phyloP scores from a whole-genome alignment of 768 basidiomycete species.

The Terana coerulea region DNA sequence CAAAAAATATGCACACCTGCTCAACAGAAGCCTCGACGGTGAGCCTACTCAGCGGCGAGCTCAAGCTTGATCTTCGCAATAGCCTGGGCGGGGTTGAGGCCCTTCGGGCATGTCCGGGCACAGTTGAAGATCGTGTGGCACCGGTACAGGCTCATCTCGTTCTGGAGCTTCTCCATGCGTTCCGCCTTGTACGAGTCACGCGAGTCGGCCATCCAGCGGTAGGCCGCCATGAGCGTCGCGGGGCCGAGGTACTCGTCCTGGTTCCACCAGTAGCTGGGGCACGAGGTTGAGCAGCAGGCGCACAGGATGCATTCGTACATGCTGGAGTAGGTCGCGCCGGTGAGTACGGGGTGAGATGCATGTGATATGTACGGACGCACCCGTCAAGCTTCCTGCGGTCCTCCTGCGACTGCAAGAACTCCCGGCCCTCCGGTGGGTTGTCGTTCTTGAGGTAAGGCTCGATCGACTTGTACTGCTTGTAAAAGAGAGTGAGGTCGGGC shows the following conservation, averaged over 20 bases:
- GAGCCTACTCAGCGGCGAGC: conserved; percentile 68
- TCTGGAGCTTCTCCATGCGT: conserved; percentile 90
- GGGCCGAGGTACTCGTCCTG: conserved; percentile 98
- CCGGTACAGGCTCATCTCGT: conserved; percentile 93
- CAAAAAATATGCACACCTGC: background rate
- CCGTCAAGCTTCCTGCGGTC: conserved; percentile 92
- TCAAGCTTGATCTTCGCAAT: conserved; percentile 94
- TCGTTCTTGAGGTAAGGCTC: conserved; percentile 95
- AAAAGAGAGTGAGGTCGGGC: conserved; percentile 85
- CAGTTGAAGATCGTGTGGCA: conserved; percentile 99
- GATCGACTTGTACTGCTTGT: conserved; percentile 99
- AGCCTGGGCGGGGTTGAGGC: conserved; percentile 87
- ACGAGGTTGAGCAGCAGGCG: conserved; percentile 96
- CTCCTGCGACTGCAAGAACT: conserved; percentile 86
- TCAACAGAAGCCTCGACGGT: background rate
- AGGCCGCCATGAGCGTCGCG: conserved; percentile 94
- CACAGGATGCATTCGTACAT: conserved; percentile 98
- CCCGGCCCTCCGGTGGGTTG: conserved; percentile 78
- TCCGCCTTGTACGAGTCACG: conserved; percentile 75
- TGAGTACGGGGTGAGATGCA: background rate
- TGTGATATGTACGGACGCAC: conserved; percentile 23
- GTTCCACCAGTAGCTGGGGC: conserved; percentile 99
- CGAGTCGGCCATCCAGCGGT: conserved; percentile 98
- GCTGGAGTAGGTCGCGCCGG: conserved; percentile 43
- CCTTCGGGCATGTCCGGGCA: conserved; percentile 97